Evolutionary conservation across 352 stramenopile genomes (phyloP).

Genomic region (Phytophthora cajani): DNA sequence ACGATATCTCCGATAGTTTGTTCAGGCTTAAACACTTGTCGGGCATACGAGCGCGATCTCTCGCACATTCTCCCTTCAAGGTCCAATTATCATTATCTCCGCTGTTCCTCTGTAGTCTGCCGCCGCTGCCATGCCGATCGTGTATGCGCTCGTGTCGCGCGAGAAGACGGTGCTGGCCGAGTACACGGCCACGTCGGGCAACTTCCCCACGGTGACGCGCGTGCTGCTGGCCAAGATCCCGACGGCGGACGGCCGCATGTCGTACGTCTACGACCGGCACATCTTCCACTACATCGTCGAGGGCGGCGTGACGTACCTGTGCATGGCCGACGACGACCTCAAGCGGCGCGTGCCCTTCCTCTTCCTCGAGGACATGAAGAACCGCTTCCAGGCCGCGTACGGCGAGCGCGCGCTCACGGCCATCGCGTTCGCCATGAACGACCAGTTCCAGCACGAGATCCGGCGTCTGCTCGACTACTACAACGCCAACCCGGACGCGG

Average conservation of each 20-base stretch:
- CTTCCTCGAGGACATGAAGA: conserved; percentile 98
- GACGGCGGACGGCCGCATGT: conserved; percentile 94
- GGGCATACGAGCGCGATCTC: background rate
- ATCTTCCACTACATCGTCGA: conserved; percentile 98
- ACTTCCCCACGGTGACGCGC: conserved; percentile 98
- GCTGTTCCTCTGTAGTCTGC: no score
- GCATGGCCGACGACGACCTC: conserved; percentile 96
- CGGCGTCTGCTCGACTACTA: conserved; percentile 89
- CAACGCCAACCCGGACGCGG: conserved; percentile 89
- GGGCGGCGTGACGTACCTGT: conserved; percentile 96
- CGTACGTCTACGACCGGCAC: conserved; percentile 97
- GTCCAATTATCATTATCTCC: background rate
- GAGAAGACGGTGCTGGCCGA: conserved; percentile 98
- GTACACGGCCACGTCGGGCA: conserved; percentile 96
- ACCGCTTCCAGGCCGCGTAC: conserved; percentile 86
- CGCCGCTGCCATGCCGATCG: conserved; percentile 50
- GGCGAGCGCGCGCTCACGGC: conserved; percentile 84
- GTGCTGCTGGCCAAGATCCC: conserved; percentile 98
- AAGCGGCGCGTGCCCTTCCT: conserved; percentile 97
- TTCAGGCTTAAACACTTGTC: background rate
- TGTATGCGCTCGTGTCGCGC: conserved; percentile 97
- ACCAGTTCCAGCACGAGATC: conserved; percentile 96
- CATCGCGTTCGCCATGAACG: conserved; percentile 98
- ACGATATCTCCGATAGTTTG: background rate
- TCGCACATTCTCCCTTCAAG: background rate